These are phyloP conservation scores for Serendipita sp. DNA, from an alignment of 768 basidiomycete genomes.

Conservation along the genomic window DNA sequence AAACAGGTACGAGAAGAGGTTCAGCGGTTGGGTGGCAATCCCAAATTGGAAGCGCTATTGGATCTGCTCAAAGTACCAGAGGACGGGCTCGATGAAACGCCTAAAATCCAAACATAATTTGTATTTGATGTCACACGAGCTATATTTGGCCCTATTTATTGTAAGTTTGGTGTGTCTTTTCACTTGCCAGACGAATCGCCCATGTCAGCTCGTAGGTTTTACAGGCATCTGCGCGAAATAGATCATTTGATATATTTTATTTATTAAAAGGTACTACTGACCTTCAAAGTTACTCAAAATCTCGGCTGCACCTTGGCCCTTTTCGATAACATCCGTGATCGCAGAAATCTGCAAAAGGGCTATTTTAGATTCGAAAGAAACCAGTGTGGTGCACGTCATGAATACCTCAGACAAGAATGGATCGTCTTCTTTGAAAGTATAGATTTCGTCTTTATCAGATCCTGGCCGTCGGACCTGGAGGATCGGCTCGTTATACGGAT, in stretches of 20 bases:
- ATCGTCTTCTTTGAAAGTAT: slow-evolving; percentile 66
- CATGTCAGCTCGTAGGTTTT: slow-evolving; percentile 84
- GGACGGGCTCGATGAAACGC: neutral
- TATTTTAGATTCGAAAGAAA: too few relatives aligned
- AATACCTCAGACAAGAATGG: slow-evolving; percentile 74
- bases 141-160: neutral
- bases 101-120: too few relatives aligned
- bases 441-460: slow-evolving; percentile 54
- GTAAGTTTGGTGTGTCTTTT: slow-evolving; percentile 17
- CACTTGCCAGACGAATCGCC: slow-evolving; percentile 74
- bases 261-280: slow-evolving; percentile 18
- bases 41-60: slow-evolving; percentile 26
- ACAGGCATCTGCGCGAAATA: slow-evolving; percentile 45
- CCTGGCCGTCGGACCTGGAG: slow-evolving; percentile 76
- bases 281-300: slow-evolving; percentile 80
- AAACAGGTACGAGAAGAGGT: slow-evolving; percentile 55
- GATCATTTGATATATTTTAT: neutral
- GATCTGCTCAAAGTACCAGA: slow-evolving; percentile 6
- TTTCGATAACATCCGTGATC: slow-evolving; percentile 81
- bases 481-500: slow-evolving; percentile 86
- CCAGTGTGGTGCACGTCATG: neutral
- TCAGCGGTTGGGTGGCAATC: slow-evolving; percentile 59
- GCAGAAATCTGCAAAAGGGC: slow-evolving; percentile 43
- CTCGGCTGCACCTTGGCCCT: slow-evolving; percentile 60
- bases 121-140: too few relatives aligned